Evolutionary conservation across 371 early-diverging fungal species (phyloP).

Genomic region (Chytridium lagenaria): DNA sequence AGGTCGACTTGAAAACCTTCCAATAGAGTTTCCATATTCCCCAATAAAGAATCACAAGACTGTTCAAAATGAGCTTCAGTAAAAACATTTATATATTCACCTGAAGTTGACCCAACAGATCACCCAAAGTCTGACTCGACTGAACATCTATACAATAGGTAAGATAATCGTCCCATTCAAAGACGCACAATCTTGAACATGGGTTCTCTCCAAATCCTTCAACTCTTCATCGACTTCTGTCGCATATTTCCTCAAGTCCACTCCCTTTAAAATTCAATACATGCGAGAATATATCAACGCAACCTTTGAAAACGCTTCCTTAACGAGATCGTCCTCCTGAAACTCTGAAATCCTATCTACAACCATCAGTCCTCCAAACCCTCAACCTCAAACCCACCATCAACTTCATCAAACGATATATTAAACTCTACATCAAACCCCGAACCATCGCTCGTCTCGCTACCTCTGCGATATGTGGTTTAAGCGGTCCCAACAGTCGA

Average conservation of each 20-base stretch:
- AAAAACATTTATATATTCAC: constrained; percentile 11
- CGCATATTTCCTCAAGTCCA: constrained; percentile 88
- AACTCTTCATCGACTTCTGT: constrained; percentile 77
- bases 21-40: constrained; percentile 84
- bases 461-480: background rate
- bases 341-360: constrained; percentile 52
- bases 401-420: constrained; percentile 61
- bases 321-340: constrained; percentile 81
- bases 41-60: constrained; percentile 77
- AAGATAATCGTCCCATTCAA: too few relatives aligned
- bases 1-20: constrained; percentile 84
- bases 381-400: constrained; percentile 47
- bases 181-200: constrained; percentile 72
- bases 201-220: constrained; percentile 66
- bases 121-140: constrained; percentile 70
- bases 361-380: background rate
- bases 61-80: background rate
- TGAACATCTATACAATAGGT: constrained; percentile 64
- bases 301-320: constrained; percentile 75
- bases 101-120: constrained; percentile 74
- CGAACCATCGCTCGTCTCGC: background rate
- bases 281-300: background rate
- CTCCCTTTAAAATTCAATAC: constrained; percentile 54
- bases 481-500: constrained; percentile 11
- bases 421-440: constrained; percentile 23